Conservation (phyloP, 2,329 filamentous ascomycete genomes). For the Alternaria solani region DNA sequence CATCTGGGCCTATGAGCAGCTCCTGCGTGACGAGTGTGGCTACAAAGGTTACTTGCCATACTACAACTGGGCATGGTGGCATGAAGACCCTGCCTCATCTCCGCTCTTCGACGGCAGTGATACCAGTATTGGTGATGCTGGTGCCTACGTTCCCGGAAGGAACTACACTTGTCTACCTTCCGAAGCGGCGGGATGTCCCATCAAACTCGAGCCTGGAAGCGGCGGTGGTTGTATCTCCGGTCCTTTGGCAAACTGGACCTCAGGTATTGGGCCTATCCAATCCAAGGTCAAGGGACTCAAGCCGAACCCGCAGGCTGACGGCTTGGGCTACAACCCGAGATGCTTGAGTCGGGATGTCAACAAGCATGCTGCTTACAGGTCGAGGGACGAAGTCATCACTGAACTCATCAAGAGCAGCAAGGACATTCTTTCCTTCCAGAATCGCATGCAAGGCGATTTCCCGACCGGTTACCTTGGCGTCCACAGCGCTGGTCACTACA, state of each 20-base stretch:
- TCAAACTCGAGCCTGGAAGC: slow-evolving; percentile 47
- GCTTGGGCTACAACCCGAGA: slow-evolving; percentile 45
- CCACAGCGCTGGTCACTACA: slow-evolving; percentile 57
- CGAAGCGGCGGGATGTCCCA: not conserved
- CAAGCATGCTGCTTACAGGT: slow-evolving; percentile 25
- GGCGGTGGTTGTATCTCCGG: slow-evolving; percentile 65
- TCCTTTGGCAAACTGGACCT: slow-evolving; percentile 55
- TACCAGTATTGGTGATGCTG: slow-evolving; percentile 58
- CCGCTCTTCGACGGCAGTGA: slow-evolving; percentile 65
- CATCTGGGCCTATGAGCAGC: slow-evolving; percentile 52
- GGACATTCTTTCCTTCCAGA: slow-evolving; percentile 48
- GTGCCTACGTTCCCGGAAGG: slow-evolving; percentile 38
- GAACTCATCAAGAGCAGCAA: slow-evolving; percentile 29
- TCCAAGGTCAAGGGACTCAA: slow-evolving; percentile 36
- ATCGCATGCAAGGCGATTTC: slow-evolving; percentile 41
- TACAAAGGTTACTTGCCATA: slow-evolving; percentile 56
- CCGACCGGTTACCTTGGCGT: slow-evolving; percentile 43
- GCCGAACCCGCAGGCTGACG: slow-evolving; percentile 36
- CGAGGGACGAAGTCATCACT: slow-evolving; percentile 31
- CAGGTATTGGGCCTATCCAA: slow-evolving; percentile 59
- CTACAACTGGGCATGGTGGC: slow-evolving; percentile 62
- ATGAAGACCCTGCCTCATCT: slow-evolving; percentile 54
- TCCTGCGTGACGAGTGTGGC: slow-evolving; percentile 52
- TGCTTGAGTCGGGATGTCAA: slow-evolving; percentile 51
- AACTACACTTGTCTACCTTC: slow-evolving; percentile 40